Conservation (phyloP, 352 stramenopile species). For the Globisporangium polare region DNA sequence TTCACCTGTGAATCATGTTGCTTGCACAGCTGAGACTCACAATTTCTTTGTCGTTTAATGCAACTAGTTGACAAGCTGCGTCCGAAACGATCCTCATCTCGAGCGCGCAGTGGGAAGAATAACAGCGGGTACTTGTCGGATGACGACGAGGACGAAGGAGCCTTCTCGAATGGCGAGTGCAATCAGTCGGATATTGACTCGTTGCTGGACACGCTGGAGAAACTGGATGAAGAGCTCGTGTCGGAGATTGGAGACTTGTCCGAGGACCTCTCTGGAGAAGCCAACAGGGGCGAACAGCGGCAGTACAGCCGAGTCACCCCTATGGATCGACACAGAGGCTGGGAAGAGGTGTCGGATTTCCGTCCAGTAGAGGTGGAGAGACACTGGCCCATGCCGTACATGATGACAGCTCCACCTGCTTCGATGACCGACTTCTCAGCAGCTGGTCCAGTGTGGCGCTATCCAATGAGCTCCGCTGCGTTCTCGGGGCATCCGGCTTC, state of each 20-base stretch:
- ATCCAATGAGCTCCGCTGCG: constrained; percentile 3
- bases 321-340: constrained; percentile 9
- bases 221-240: constrained; percentile 22
- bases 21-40: not conserved
- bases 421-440: not conserved
- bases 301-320: not conserved
- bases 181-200: constrained; percentile 17
- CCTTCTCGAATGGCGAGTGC: constrained; percentile 9
- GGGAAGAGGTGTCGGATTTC: constrained; percentile 1
- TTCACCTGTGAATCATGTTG: not conserved
- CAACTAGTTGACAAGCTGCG: constrained; percentile 13
- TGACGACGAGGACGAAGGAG: not conserved
- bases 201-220: constrained; percentile 19
- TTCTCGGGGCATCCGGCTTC: not conserved
- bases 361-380: constrained; percentile 1
- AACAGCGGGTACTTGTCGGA: constrained; percentile 9
- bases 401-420: not conserved
- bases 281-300: not conserved
- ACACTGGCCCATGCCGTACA: constrained; percentile 9
- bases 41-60: not conserved
- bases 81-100: not conserved
- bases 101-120: not conserved
- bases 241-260: constrained; percentile 22
- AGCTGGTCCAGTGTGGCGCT: constrained; percentile 6
- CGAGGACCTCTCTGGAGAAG: constrained; percentile 7